Evolutionary conservation across 2,329 filamentous ascomycete species (phyloP).

Genomic region (Coniella vitis): DNA sequence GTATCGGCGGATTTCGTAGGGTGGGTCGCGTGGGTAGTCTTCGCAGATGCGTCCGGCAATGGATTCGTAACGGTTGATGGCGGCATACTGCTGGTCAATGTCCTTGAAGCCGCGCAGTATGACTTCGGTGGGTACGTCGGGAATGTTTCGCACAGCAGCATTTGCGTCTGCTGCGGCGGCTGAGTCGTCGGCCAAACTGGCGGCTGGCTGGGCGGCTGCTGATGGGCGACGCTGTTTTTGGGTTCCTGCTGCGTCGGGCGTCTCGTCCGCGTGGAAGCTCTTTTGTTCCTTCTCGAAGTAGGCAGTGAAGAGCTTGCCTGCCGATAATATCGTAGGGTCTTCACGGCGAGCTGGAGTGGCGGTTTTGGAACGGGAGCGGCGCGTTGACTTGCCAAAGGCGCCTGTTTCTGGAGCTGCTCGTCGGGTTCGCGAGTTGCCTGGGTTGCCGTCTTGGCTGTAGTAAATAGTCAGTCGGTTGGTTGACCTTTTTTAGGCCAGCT

Average conservation of each 20-base stretch:
- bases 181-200: conserved; percentile 18
- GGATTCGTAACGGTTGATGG: conserved; percentile 80
- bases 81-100: conserved; percentile 68
- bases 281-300: conserved; percentile 39
- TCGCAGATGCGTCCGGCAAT: conserved; percentile 84
- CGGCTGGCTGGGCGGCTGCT: conserved; percentile 11
- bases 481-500: no score
- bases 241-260: conserved; percentile 18
- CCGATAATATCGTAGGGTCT: conserved; percentile 55
- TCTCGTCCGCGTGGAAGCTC: conserved; percentile 31
- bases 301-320: conserved; percentile 54
- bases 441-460: conserved; percentile 46
- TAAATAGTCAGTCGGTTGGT: conserved; percentile 7
- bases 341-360: conserved; percentile 52
- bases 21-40: conserved; percentile 85
- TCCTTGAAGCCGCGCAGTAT: conserved; percentile 75
- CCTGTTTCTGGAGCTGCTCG: conserved; percentile 53
- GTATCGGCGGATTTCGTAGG: conserved; percentile 61
- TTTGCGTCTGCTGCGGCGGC: conserved; percentile 12
- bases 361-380: conserved; percentile 55
- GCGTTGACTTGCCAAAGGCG: conserved; percentile 61
- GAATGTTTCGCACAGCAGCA: conserved; percentile 24
- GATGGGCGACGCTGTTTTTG: conserved; percentile 8
- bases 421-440: conserved; percentile 40
- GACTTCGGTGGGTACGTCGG: conserved; percentile 58